These are phyloP conservation scores for Penicillium herquei DNA, from an alignment of 495 filamentous ascomycete genomes.

Conservation along the genomic window DNA sequence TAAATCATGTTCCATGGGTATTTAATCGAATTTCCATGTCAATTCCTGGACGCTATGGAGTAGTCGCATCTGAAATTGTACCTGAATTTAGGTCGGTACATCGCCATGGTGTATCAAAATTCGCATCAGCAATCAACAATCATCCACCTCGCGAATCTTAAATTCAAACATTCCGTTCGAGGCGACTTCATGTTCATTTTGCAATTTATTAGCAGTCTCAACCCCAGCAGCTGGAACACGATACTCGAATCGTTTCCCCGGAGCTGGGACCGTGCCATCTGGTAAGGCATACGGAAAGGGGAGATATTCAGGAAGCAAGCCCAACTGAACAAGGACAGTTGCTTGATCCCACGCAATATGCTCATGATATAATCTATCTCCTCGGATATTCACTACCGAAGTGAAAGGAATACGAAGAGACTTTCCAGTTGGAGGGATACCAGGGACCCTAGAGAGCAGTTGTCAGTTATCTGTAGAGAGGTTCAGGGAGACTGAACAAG, in stretches of 20 bases:
- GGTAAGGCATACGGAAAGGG: slow-evolving; percentile 56
- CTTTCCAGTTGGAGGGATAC: slow-evolving; percentile 62
- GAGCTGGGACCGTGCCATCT: slow-evolving; percentile 31
- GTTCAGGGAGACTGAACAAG: background rate
- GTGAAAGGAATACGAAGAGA: slow-evolving; percentile 63
- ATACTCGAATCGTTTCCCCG: slow-evolving; percentile 54
- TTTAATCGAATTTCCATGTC: too few relatives aligned
- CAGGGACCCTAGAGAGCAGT: slow-evolving; percentile 64
- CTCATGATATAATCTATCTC: slow-evolving; percentile 70
- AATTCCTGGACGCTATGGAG: too few relatives aligned
- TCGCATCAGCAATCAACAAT: background rate
- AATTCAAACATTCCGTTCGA: slow-evolving; percentile 65
- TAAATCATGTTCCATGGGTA: too few relatives aligned
- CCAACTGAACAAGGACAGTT: slow-evolving; percentile 66
- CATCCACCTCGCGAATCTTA: slow-evolving; percentile 20
- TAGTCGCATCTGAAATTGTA: background rate
- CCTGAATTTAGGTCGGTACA: background rate
- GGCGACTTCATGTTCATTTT: slow-evolving; percentile 53
- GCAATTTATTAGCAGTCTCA: slow-evolving; percentile 63
- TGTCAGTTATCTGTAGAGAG: slow-evolving; percentile 40
- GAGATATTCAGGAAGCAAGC: slow-evolving; percentile 58
- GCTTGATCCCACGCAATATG: slow-evolving; percentile 82
- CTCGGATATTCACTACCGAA: slow-evolving; percentile 67
- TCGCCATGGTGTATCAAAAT: too few relatives aligned
- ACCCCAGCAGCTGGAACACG: slow-evolving; percentile 66